phyloP scores from a whole-genome alignment of 2,329 filamentous ascomycete species.

The Chaetomium globosum region DNA sequence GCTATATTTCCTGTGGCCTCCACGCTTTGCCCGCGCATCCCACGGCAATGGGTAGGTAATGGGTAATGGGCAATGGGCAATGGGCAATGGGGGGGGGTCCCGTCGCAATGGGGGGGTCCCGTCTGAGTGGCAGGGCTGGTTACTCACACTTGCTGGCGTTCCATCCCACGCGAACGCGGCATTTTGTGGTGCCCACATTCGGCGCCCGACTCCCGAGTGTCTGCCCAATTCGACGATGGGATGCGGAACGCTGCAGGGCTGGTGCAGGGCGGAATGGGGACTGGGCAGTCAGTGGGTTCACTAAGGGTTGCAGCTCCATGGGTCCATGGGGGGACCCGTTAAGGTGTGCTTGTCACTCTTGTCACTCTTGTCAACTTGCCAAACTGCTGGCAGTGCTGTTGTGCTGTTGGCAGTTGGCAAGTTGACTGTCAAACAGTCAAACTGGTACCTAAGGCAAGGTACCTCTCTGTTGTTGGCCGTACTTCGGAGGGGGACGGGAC shows the following conservation, averaged over 20 bases:
- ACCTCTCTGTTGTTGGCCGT: not conserved
- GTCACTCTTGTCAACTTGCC: not conserved
- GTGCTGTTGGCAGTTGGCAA: not conserved
- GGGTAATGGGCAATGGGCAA: too few species aligned
- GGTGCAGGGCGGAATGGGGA: not conserved
- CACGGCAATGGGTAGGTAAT: not conserved
- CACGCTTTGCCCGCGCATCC: slow-evolving; percentile 2
- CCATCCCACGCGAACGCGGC: not conserved
- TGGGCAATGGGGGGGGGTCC: too few species aligned
- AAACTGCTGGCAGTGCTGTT: not conserved
- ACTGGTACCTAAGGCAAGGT: not conserved
- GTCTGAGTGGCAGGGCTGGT: too few species aligned
- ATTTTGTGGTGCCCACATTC: not conserved
- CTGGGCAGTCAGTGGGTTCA: too few species aligned
- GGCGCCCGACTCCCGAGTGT: not conserved
- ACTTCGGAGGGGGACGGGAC: not conserved
- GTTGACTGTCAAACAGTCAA: not conserved
- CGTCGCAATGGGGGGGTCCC: too few species aligned
- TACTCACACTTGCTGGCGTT: slow-evolving; percentile 1
- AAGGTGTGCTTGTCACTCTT: not conserved
- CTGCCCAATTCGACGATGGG: not conserved
- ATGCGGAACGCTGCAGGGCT: slow-evolving; percentile 3
- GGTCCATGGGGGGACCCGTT: too few species aligned
- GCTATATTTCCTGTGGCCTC: not conserved
- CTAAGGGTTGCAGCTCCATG: not conserved